Base-by-base conservation (phyloP, 768 basidiomycete species). In the Chalciporus pseudorubinellus region DNA sequence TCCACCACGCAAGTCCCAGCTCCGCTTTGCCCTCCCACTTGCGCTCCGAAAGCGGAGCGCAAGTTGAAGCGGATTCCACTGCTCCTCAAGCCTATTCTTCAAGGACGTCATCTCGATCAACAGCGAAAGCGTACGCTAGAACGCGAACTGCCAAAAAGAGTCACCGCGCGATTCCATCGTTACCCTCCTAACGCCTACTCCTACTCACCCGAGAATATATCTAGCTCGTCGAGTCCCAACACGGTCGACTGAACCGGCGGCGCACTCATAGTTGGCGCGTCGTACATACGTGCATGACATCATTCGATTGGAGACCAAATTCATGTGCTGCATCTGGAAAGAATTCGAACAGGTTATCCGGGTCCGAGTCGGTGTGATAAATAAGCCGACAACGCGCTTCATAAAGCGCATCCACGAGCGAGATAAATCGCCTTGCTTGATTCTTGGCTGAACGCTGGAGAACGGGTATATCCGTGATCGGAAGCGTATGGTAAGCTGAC, bases 401-500 rank as follows among this genome's bases (percentile, higher is more conserved):
- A 69, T 82, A 83, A 1, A 83, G 31, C 12, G 31, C 31, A 33
- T 33, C 82, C 21, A 84, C 75, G 42, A 83, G 72, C 14, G 79
- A 82, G 53, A 83, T 84, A 60, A 83, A 76, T 3, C 81, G 71
- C 11, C 83, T 66, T 2, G 80, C 81, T 61, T 82, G 78, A 62
- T 84, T 79, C 69, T 82, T 84, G 28, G 72, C 68, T 6, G 76
- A 73, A 6, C 82, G 31, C 31, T 10, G 31, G 12, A 33, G 31
- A 11, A 33, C 12, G 13, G 31, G 31, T 11, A 33, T 33, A 33
- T 33, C 63, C 31, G 76, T 72, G 38, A 83, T 70, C 50, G 75
- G 70, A 49, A 82, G 62, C n/a, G 76, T 78, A 51, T 74, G 31
- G 12, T 11, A 33, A 33, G 31, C 31, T 13, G 31, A 33, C 31